Evolutionary conservation across 225 moss, liverwort and hornwort species (phyloP).

Genomic region (Climacium dendroides): DNA sequence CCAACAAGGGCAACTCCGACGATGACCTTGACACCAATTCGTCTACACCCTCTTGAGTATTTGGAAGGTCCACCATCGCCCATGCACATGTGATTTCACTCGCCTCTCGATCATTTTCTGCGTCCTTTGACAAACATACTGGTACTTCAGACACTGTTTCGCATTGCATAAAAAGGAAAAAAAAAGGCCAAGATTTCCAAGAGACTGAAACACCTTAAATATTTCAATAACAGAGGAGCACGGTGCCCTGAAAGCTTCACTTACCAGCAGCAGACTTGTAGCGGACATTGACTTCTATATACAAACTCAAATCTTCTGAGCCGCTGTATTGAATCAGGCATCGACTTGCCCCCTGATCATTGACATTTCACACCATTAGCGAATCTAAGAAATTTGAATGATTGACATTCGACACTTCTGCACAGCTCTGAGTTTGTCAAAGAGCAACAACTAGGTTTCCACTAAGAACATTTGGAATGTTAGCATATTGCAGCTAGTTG

Average conservation of each 20-base stretch:
- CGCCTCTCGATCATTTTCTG: conserved; percentile 1
- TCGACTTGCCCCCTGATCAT: conserved; percentile 15
- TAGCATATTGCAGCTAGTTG: neutral
- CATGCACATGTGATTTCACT: conserved; percentile 22
- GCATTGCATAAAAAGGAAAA: neutral
- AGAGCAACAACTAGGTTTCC: neutral
- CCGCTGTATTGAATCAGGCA: conserved; percentile 15
- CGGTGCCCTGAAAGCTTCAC: neutral
- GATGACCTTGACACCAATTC: neutral
- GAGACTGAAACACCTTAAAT: neutral
- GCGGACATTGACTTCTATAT: conserved; percentile 12
- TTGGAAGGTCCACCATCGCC: conserved; percentile 26
- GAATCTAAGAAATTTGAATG: neutral
- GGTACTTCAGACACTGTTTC: neutral
- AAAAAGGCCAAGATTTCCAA: neutral
- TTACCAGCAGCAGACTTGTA: conserved; percentile 5
- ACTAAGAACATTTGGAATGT: neutral
- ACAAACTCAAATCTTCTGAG: conserved; percentile 13
- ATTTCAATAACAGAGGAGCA: neutral
- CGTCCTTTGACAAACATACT: neutral
- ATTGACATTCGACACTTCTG: neutral
- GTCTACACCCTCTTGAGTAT: neutral
- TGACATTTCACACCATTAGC: neutral
- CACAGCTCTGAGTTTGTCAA: neutral
- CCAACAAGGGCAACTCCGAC: conserved; percentile 13